Conservation (phyloP, 306 rosid genomes). For the Quercus berberidifolia region DNA sequence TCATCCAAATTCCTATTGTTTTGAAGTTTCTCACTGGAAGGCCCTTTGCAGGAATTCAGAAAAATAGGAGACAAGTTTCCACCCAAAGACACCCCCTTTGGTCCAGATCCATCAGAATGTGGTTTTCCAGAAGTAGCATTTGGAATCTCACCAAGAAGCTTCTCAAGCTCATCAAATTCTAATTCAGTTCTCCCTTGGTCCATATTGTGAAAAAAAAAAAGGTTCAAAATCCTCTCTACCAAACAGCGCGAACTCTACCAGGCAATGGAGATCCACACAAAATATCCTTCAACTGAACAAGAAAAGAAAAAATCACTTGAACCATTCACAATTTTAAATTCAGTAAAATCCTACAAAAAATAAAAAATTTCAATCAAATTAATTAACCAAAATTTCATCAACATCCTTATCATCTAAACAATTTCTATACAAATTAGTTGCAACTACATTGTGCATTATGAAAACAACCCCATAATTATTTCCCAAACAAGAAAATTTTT, state of each 20-base stretch:
- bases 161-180: constrained; percentile 47
- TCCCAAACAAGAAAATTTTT: neutral
- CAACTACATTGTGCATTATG: neutral
- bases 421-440: neutral
- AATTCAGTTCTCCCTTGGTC: constrained; percentile 23
- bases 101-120: constrained; percentile 26
- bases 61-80: constrained; percentile 18
- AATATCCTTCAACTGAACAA: constrained; percentile 3
- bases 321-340: neutral
- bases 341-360: neutral
- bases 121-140: constrained; percentile 35
- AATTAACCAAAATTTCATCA: neutral
- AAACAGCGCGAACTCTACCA: constrained; percentile 4
- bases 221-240: neutral
- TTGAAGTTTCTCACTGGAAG: constrained; percentile 18
- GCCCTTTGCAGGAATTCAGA: constrained; percentile 20
- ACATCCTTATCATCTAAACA: neutral
- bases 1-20: constrained; percentile 28
- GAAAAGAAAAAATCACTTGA: neutral
- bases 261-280: neutral
- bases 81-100: constrained; percentile 8
- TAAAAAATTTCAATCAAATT: neutral
- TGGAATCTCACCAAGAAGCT: constrained; percentile 50
- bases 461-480: neutral
- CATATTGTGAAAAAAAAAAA: constrained; percentile 10